Evolutionary conservation across 495 filamentous ascomycete species (phyloP).

Genomic region (Aspergillus haitiensis): DNA sequence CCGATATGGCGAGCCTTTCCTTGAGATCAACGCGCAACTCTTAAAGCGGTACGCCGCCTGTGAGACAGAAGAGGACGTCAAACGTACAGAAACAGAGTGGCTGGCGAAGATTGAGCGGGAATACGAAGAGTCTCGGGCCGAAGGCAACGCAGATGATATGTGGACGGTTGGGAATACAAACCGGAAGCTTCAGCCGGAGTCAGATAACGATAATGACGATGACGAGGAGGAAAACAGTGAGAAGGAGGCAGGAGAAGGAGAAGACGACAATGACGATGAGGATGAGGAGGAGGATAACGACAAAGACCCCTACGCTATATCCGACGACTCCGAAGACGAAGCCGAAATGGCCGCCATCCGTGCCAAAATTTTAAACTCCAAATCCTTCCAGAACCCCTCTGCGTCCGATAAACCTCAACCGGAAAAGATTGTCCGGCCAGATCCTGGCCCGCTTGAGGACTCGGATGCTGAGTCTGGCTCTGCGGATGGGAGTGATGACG

Average conservation of each 20-base stretch:
- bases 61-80: slow-evolving; percentile 79
- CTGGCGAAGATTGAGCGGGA: slow-evolving; percentile 85
- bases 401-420: slow-evolving; percentile 52
- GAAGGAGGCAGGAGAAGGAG: slow-evolving; percentile 54
- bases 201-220: slow-evolving; percentile 44
- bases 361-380: slow-evolving; percentile 78
- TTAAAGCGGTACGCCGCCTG: slow-evolving; percentile 85
- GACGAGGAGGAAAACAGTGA: slow-evolving; percentile 48
- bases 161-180: slow-evolving; percentile 90
- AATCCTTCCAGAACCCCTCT: slow-evolving; percentile 71
- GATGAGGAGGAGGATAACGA: slow-evolving; percentile 51
- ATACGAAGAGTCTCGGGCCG: slow-evolving; percentile 74
- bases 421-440: slow-evolving; percentile 56
- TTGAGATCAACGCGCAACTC: slow-evolving; percentile 82
- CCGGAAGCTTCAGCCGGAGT: slow-evolving; percentile 54
- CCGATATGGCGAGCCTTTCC: slow-evolving; percentile 80
- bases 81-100: slow-evolving; percentile 82
- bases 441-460: slow-evolving; percentile 49
- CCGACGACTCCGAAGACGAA: slow-evolving; percentile 75
- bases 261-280: slow-evolving; percentile 44
- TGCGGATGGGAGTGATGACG: slow-evolving; percentile 58
- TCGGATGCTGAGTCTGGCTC: slow-evolving; percentile 73
- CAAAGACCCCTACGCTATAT: slow-evolving; percentile 69
- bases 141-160: slow-evolving; percentile 60
- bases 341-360: slow-evolving; percentile 92